Conservation (phyloP, 768 basidiomycete genomes). For the Rubroboletus pulcherrimus region DNA sequence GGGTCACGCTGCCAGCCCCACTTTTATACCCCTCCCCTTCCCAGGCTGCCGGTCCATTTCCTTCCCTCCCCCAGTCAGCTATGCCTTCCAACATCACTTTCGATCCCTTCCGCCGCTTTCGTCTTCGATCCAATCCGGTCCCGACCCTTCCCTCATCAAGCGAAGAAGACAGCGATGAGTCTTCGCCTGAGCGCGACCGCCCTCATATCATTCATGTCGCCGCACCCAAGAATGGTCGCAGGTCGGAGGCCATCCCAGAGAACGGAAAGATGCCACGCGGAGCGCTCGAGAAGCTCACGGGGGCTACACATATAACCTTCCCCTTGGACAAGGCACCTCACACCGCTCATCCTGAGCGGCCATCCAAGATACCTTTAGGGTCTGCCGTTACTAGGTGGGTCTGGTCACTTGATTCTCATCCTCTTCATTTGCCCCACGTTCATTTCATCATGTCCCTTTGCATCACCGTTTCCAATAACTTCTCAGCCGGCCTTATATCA, state of each 20-base stretch:
- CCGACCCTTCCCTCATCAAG: neutral
- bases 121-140: conserved; percentile 6
- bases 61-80: neutral
- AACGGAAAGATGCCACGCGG: neutral
- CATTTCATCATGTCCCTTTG: neutral
- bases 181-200: conserved; percentile 13
- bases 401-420: neutral
- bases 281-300: neutral
- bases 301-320: neutral
- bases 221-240: neutral
- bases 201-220: conserved; percentile 7
- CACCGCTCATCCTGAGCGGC: neutral
- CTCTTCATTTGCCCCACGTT: neutral
- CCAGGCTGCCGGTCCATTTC: neutral
- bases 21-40: conserved; percentile 9
- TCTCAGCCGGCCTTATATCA: neutral
- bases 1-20: conserved; percentile 7
- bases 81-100: conserved; percentile 8
- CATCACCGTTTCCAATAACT: neutral
- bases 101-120: conserved; percentile 24
- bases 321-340: neutral
- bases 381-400: conserved; percentile 14
- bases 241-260: neutral
- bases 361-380: conserved; percentile 2
- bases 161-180: conserved; percentile 27